Conservation (phyloP, 768 basidiomycete genomes). For the Leucocoprinus sp. region DNA sequence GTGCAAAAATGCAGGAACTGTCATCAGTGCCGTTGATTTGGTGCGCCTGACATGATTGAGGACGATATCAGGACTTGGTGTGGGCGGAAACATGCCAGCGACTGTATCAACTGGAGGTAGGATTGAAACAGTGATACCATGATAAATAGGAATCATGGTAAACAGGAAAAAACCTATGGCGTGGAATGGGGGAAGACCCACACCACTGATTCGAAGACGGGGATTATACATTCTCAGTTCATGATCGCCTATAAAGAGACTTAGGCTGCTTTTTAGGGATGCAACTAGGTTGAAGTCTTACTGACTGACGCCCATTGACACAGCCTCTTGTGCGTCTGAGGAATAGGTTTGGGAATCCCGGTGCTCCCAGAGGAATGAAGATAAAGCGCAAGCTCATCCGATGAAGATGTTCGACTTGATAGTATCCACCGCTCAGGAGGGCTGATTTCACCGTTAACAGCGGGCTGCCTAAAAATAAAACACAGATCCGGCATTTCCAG, state of each 20-base stretch:
- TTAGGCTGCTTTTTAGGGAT: neutral
- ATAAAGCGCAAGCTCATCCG: slow-evolving; percentile 23
- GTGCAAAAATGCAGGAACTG: slow-evolving; percentile 28
- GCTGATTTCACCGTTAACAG: slow-evolving; percentile 24
- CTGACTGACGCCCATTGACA: slow-evolving; percentile 27
- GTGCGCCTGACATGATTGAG: slow-evolving; percentile 23
- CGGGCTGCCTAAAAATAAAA: slow-evolving; percentile 31
- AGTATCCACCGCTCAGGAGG: slow-evolving; percentile 22
- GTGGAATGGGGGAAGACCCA: slow-evolving; percentile 34
- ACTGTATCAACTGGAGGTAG: slow-evolving; percentile 24
- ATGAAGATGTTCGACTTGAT: slow-evolving; percentile 11
- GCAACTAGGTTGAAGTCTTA: slow-evolving; percentile 17
- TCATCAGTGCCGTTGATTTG: slow-evolving; percentile 21
- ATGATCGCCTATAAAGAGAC: slow-evolving; percentile 8
- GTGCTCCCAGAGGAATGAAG: slow-evolving; percentile 46
- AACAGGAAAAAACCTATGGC: slow-evolving; percentile 23
- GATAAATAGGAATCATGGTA: slow-evolving; percentile 23
- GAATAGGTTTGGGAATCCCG: slow-evolving; percentile 36
- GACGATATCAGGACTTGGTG: slow-evolving; percentile 31
- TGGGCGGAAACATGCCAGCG: slow-evolving; percentile 21
- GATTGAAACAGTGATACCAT: slow-evolving; percentile 18
- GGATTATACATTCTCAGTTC: slow-evolving; percentile 14
- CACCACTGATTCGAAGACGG: slow-evolving; percentile 18
- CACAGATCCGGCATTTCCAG: slow-evolving; percentile 25
- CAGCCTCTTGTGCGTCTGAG: slow-evolving; percentile 22